These are phyloP conservation scores for Trypanosoma brucei DNA, from an alignment of 208 protist species.

Conservation along the genomic window DNA sequence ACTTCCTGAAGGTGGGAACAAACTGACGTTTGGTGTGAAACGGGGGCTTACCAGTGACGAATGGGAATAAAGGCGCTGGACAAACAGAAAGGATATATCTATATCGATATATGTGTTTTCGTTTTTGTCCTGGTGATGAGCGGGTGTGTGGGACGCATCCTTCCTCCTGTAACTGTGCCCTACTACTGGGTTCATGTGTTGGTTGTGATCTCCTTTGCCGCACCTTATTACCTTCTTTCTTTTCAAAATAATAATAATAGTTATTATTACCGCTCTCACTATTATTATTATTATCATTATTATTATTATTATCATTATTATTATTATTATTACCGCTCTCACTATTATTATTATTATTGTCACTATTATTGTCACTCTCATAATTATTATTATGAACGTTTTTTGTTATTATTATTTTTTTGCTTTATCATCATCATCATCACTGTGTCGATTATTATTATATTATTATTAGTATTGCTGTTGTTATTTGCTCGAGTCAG, in stretches of 20 bases:
- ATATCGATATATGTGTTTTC: not conserved
- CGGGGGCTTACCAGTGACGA: slow-evolving; percentile 12
- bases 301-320: too few species aligned
- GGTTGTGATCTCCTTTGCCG: too few species aligned
- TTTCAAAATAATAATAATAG: too few species aligned
- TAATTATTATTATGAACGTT: slow-evolving; percentile 24
- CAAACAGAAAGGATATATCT: not conserved
- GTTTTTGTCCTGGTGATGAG: slow-evolving; percentile 6
- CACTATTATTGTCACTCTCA: slow-evolving; percentile 22
- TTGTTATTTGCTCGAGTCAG: not conserved
- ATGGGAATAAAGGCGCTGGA: not conserved
- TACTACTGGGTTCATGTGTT: too few species aligned
- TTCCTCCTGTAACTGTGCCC: too few species aligned
- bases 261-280: too few species aligned
- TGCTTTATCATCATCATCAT: slow-evolving; percentile 6
- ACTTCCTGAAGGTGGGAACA: slow-evolving; percentile 29
- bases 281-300: too few species aligned
- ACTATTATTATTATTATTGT: slow-evolving; percentile 7
- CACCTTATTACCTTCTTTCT: too few species aligned
- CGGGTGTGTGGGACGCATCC: too few species aligned
- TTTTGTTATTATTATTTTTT: not conserved
- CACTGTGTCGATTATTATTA: slow-evolving; percentile 19
- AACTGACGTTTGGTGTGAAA: slow-evolving; percentile 66
- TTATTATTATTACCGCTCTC: too few species aligned
- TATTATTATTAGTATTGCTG: slow-evolving; percentile 4